A percentile compares a stretch with the other conserved stretches of the same genome.
Conservation (phyloP, 306 rosid species). For the Malus fusca region DNA sequence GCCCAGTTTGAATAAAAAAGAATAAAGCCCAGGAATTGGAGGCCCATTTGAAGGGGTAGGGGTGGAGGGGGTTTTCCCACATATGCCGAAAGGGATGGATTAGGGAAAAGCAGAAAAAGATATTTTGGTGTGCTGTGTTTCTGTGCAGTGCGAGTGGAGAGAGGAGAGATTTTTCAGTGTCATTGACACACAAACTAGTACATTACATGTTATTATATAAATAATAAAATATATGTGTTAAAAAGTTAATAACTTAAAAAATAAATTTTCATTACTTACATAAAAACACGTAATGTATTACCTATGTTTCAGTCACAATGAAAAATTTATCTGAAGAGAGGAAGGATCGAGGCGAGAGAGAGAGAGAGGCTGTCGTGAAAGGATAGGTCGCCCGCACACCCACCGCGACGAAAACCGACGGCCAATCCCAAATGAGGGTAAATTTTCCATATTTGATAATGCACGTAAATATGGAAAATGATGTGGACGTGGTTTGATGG, state of each 20-base stretch:
- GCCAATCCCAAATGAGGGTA: not conserved
- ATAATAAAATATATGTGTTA: too few species aligned
- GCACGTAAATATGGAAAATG: not conserved
- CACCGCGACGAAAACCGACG: not conserved
- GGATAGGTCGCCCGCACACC: not conserved
- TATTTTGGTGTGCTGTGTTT: not conserved
- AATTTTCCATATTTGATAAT: not conserved
- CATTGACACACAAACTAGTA: accelerated
- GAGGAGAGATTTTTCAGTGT: too few species aligned
- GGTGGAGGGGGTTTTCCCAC: not conserved
- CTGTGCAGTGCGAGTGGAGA: too few species aligned
- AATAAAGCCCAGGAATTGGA: not conserved
- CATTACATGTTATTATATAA: accelerated
- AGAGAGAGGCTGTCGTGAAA: not conserved
- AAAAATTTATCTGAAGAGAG: not conserved
- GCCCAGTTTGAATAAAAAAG: too few species aligned
- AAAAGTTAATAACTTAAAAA: too few species aligned
- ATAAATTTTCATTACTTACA: too few species aligned
- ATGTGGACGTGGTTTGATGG: not conserved
- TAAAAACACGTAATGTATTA: too few species aligned
- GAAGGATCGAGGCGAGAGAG: not conserved
- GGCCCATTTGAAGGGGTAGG: not conserved
- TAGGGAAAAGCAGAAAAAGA: not conserved
- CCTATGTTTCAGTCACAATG: too few species aligned
- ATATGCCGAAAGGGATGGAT: not conserved